These are phyloP conservation scores for Climacium dendroides DNA, from an alignment of 225 moss, liverwort and hornwort species.

Conservation along the genomic window DNA sequence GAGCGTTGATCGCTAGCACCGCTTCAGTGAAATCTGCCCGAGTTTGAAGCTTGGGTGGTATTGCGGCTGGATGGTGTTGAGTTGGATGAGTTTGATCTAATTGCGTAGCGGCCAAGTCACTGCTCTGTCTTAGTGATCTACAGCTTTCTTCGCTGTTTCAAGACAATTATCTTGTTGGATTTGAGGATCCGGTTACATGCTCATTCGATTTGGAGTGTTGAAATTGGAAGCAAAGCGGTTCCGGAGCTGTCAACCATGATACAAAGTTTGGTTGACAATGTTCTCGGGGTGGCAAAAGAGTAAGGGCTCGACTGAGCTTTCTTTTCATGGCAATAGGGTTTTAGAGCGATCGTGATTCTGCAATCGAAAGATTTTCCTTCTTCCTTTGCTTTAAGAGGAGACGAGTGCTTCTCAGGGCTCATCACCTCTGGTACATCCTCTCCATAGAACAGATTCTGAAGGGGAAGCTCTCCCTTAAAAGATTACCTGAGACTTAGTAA, in stretches of 20 bases:
- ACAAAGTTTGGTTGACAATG: conserved; percentile 67
- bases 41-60: background rate
- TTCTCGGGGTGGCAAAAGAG: conserved; percentile 87
- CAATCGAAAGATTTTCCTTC: background rate
- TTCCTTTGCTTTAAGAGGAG: background rate
- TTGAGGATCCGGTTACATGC: background rate
- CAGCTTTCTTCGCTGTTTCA: background rate
- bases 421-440: background rate
- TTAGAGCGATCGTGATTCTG: background rate
- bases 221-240: background rate
- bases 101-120: background rate
- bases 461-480: background rate
- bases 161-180: background rate
- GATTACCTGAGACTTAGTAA: background rate
- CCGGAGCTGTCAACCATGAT: conserved; percentile 28
- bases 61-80: background rate
- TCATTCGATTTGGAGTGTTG: background rate
- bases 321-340: background rate
- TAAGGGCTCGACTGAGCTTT: conserved; percentile 8
- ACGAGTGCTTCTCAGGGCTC: background rate
- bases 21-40: background rate
- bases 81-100: background rate
- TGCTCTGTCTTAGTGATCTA: background rate
- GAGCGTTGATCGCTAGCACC: background rate
- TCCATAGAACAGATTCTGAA: background rate